phyloP scores from a whole-genome alignment of 257 asterid genomes.

The Plantago major region DNA sequence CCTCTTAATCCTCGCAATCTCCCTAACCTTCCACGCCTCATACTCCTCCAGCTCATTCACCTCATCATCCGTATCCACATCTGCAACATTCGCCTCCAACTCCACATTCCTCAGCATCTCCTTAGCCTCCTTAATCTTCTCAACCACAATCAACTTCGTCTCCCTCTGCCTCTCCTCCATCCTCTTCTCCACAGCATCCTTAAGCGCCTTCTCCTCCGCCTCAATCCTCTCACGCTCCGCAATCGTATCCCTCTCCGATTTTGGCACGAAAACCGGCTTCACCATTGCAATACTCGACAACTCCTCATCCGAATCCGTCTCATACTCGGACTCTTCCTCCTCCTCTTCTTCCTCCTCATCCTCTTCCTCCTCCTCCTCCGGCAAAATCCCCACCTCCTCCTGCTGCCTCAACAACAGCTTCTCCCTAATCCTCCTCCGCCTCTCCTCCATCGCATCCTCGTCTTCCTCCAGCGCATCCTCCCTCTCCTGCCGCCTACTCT shows the following conservation, averaged over 20 bases:
- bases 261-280: constrained; percentile 81
- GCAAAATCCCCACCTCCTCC: constrained; percentile 65
- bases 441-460: constrained; percentile 76
- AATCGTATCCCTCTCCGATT: constrained; percentile 73
- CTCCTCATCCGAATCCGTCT: constrained; percentile 90
- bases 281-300: constrained; percentile 60
- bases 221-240: constrained; percentile 89
- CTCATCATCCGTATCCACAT: constrained; percentile 93
- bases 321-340: constrained; percentile 71
- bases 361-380: constrained; percentile 75
- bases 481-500: constrained; percentile 54
- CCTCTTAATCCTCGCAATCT: constrained; percentile 93
- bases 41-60: constrained; percentile 88
- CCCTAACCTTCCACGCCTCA: constrained; percentile 94
- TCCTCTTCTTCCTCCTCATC: constrained; percentile 56
- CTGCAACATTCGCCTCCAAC: constrained; percentile 63
- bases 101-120: constrained; percentile 78
- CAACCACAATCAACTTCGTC: constrained; percentile 71
- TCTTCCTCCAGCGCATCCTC: constrained; percentile 74
- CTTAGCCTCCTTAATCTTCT: constrained; percentile 79
- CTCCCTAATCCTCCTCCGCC: constrained; percentile 72
- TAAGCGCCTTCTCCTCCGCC: constrained; percentile 79
- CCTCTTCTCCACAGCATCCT: constrained; percentile 66
- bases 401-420: constrained; percentile 63
- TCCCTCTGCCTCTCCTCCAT: constrained; percentile 75